Evolutionary conservation across 176 grass and related monocot genomes (phyloP), one percentile per base, ranked within the genome.

Genomic region (Oryza officinalis): DNA sequence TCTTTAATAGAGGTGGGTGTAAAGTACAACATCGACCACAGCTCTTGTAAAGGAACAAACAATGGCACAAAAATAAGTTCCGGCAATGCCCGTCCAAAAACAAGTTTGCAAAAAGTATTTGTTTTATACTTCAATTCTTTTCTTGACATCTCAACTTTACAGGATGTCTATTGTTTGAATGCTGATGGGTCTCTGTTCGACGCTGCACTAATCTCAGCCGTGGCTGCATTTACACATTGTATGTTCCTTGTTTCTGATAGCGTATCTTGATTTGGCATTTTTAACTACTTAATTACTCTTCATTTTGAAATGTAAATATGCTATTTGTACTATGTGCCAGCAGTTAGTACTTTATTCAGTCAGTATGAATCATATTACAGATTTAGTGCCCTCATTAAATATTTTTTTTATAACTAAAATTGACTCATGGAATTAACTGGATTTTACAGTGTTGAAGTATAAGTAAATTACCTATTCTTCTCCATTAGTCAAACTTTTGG

Each of bases 151-250:
- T 61, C 67, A 38, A 15, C 66, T 85, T 90, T 91, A 66, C 87
- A 98, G 96, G 93, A 95, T 90, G 83, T 98, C 65, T 95, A 92
- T 87, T 94, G 91, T 80, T 89, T 98, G 67, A 98, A 95, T 89
- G 85, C 93, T 76, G 96, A 98, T 78, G 96, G 93, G 40, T 95
- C 89, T 77, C 80, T 98, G 22, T 95, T 95, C 1, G 93, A 98
- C 60, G 91, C 96, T 86, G 91, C 96, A 83, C 66, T 95, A 79
- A 88, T 98, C 82, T 90, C 91, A 67, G 89, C 87, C 60, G 87
- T 98, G 43, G 89, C 93, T 88, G 85, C 96, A 83, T 98, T 98
- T 85, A 85, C 74, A 76, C 87, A 98, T 69, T 80, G 89, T 95
- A 95, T 35, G 87, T 72, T 77, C 63, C 14, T 77, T 70, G 33